Percentiles rank a stretch among this genome's conserved stretches.
Conservation (phyloP, 2,329 filamentous ascomycete genomes). For the Fusarium torulosum region DNA sequence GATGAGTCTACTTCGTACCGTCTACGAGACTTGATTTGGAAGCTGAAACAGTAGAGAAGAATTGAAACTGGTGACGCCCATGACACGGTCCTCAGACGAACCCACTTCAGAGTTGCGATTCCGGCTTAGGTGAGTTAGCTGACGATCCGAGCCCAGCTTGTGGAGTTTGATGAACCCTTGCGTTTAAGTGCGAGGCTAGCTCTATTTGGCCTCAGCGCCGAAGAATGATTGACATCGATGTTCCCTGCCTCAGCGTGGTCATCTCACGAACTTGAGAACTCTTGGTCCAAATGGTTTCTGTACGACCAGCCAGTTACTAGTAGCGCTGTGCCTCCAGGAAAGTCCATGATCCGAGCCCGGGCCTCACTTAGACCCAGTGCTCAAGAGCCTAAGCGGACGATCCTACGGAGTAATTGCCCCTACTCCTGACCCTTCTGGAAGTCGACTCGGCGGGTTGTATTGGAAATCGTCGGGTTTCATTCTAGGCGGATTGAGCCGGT, state of each 20-base stretch:
- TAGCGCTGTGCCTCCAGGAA: background rate
- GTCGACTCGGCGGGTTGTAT: constrained; percentile 7
- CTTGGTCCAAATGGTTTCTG: constrained; percentile 3
- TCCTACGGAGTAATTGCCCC: constrained; percentile 3
- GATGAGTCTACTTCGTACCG: background rate
- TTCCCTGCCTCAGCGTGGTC: constrained; percentile 13
- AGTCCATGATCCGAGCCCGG: background rate
- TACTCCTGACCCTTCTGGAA: background rate
- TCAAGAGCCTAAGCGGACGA: constrained; percentile 1
- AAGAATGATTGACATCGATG: constrained; percentile 34
- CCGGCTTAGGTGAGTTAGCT: constrained; percentile 13
- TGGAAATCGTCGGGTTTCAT: constrained; percentile 7
- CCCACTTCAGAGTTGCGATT: background rate
- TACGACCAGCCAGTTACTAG: background rate
- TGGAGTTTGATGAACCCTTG: constrained; percentile 27
- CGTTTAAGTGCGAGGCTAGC: constrained; percentile 30
- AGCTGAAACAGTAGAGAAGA: constrained; percentile 30
- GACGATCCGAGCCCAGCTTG: constrained; percentile 36
- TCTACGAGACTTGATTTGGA: background rate
- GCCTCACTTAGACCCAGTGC: background rate
- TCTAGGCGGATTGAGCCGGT: constrained; percentile 14
- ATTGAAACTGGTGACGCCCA: constrained; percentile 18
- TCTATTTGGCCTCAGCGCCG: constrained; percentile 39
- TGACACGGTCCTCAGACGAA: constrained; percentile 17
- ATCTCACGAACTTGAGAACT: constrained; percentile 11